These are phyloP conservation scores for Yarrowia phangngaensis DNA, from an alignment of 805 yeast genomes.

Conservation along the genomic window DNA sequence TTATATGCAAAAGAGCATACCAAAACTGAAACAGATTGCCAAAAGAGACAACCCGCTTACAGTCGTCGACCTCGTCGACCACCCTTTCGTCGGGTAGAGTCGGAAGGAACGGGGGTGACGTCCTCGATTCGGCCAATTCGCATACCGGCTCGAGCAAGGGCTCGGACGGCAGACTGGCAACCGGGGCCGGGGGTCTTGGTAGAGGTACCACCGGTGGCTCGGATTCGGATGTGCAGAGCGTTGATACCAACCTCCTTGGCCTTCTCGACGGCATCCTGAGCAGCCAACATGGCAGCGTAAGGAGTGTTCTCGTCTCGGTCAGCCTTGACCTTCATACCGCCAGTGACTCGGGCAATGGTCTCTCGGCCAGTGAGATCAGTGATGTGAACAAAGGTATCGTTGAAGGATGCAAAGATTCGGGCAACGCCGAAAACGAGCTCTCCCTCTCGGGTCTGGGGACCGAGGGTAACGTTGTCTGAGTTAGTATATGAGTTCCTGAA, in stretches of 20 bases:
- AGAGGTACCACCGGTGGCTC: slow-evolving; percentile 99
- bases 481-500: too few species aligned
- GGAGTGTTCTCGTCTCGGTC: slow-evolving; percentile 99
- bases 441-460: slow-evolving; percentile 91
- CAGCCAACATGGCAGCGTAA: slow-evolving; percentile 99
- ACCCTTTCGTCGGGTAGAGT: slow-evolving; percentile 99
- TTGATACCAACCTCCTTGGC: slow-evolving; percentile 99
- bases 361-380: slow-evolving; percentile 99
- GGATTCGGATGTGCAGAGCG: slow-evolving; percentile 98
- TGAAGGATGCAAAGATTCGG: slow-evolving; percentile 98
- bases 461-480: slow-evolving; percentile 50
- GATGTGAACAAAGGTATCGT: slow-evolving; percentile 99
- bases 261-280: slow-evolving; percentile 98
- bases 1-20: slow-evolving; percentile 27
- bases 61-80: slow-evolving; percentile 99
- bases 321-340: slow-evolving; percentile 99
- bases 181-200: slow-evolving; percentile 99
- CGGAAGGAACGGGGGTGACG: slow-evolving; percentile 99
- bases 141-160: slow-evolving; percentile 99
- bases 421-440: slow-evolving; percentile 99
- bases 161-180: slow-evolving; percentile 99
- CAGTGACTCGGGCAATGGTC: slow-evolving; percentile 99
- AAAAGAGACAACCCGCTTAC: slow-evolving; percentile 38
- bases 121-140: slow-evolving; percentile 99
- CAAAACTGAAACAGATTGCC: neutral